Evolutionary conservation across 129 eudicot species (phyloP), one percentile per base, ranked within the genome.

Genomic region (Logfia minima): DNA sequence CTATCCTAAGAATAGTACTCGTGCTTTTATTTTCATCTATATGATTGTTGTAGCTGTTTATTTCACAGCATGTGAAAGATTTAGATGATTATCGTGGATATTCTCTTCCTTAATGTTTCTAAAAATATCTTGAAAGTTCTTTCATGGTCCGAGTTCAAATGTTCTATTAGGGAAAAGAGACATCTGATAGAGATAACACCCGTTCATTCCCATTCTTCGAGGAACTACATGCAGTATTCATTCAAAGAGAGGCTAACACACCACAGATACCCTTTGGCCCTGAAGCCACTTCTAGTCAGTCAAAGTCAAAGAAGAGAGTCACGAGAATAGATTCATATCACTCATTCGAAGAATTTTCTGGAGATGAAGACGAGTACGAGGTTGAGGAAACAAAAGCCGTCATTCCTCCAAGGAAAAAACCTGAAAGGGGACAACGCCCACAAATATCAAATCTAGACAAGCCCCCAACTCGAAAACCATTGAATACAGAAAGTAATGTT

Each of bases 191-290:
- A 19, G 91, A 86, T 11, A 85, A 52, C 75, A 74, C 79, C 72
- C 87, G 77, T 32, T 86, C 89, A 41, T 87, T 84, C 82, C 96
- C 92, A 18, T 92, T 82, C 77, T 89, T 84, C 32, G 84, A 92
- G 41, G 91, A 89, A 75, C 78, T 92, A 66, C 90, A 86, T 78
- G 86, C 88, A n/a, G 26, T 87, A 3, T 92, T 92, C 60, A 70
- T 84, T 0, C 84, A 83, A 53, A 74, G 86, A 74, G 77, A 70
- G 53, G 72, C 78, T 43, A 81, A 62, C 73, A 75, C 82, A 69
- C 89, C 83, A 56, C 84, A 31, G 43, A 48, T 72, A n/a, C 83
- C 78, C 69, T 67, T 82, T 10, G 85, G 77, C 34, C 76, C 82
- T 4, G 88, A 79, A 79, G 53, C 79, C 19, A 84, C 77, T 78